Percentiles rank a stretch among this genome's conserved stretches.
These are phyloP conservation scores for Plectosphaerella cucumerina DNA, from an alignment of 2,329 filamentous ascomycete species.

Conservation along the genomic window DNA sequence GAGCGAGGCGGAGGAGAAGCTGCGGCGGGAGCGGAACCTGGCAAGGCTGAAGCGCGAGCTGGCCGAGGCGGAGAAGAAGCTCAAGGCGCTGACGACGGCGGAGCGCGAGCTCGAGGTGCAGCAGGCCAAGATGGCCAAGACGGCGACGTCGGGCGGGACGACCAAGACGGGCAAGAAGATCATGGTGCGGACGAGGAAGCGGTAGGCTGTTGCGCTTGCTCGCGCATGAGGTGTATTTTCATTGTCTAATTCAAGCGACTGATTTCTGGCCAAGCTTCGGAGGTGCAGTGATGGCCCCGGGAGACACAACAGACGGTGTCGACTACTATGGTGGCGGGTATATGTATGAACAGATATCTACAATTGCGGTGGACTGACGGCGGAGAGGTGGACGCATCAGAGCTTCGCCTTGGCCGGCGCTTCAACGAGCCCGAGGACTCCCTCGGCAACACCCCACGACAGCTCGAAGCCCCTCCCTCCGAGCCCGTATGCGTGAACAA, in stretches of 20 bases:
- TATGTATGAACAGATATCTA: too few species aligned
- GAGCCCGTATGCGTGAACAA: conserved; percentile 54
- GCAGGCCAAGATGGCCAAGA: conserved; percentile 62
- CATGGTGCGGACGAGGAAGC: conserved; percentile 59
- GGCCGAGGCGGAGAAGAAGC: conserved; percentile 46
- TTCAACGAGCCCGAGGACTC: conserved; percentile 36
- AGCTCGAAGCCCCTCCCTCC: conserved; percentile 59
- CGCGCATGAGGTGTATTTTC: background rate
- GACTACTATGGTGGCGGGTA: too few species aligned
- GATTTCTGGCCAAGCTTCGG: too few species aligned
- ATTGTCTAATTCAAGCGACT: background rate
- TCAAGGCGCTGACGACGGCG: conserved; percentile 49
- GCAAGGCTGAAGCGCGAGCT: conserved; percentile 45
- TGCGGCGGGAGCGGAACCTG: conserved; percentile 31
- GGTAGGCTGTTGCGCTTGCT: conserved; percentile 25
- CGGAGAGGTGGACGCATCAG: too few species aligned
- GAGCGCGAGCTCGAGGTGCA: conserved; percentile 56
- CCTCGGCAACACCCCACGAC: conserved; percentile 55
- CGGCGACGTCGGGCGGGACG: conserved; percentile 53
- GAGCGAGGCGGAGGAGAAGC: conserved; percentile 24
- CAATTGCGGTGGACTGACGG: too few species aligned
- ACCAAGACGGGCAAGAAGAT: conserved; percentile 59
- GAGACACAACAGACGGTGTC: too few species aligned
- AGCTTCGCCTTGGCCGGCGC: background rate
- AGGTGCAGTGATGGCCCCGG: too few species aligned